Evolutionary conservation across 495 filamentous ascomycete genomes (phyloP).

Genomic region (Apodospora peruviana): DNA sequence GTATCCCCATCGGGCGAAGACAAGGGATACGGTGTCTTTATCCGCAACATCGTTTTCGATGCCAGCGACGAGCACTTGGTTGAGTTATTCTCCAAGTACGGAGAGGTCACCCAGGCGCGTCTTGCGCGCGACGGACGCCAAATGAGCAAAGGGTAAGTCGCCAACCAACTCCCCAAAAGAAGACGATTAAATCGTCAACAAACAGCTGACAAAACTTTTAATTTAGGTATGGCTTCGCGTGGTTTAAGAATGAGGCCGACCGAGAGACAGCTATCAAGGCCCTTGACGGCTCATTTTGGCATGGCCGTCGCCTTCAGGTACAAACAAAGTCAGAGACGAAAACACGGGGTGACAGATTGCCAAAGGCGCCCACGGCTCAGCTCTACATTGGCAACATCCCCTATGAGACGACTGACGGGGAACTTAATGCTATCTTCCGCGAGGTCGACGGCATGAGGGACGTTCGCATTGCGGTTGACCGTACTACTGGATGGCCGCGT

Average conservation of each 20-base stretch:
- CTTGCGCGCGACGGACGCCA: conserved; percentile 68
- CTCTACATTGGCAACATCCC: conserved; percentile 88
- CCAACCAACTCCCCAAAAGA: neutral
- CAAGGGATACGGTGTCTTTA: conserved; percentile 42
- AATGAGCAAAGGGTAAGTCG: conserved; percentile 79
- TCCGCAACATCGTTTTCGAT: conserved; percentile 87
- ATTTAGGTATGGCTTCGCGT: conserved; percentile 71
- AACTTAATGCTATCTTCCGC: conserved; percentile 76
- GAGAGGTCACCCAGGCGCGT: conserved; percentile 46
- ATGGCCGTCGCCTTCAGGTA: conserved; percentile 62
- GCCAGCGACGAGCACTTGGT: conserved; percentile 65
- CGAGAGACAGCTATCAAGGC: conserved; percentile 57
- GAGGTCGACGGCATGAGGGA: conserved; percentile 68
- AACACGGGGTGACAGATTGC: neutral
- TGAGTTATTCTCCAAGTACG: conserved; percentile 61
- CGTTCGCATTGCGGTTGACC: conserved; percentile 84
- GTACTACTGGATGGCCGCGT: conserved; percentile 76
- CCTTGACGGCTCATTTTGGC: conserved; percentile 64
- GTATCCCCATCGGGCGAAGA: too few relatives aligned
- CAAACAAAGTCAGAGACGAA: conserved; percentile 18
- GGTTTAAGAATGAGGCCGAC: conserved; percentile 52
- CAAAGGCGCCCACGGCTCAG: conserved; percentile 50
- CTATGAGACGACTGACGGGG: conserved; percentile 82
- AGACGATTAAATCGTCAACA: neutral
- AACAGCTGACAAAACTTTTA: neutral